Percentiles rank a stretch among this genome's conserved stretches.
Conservation (phyloP, 139 green algal species). For the Micractinium conductrix region DNA sequence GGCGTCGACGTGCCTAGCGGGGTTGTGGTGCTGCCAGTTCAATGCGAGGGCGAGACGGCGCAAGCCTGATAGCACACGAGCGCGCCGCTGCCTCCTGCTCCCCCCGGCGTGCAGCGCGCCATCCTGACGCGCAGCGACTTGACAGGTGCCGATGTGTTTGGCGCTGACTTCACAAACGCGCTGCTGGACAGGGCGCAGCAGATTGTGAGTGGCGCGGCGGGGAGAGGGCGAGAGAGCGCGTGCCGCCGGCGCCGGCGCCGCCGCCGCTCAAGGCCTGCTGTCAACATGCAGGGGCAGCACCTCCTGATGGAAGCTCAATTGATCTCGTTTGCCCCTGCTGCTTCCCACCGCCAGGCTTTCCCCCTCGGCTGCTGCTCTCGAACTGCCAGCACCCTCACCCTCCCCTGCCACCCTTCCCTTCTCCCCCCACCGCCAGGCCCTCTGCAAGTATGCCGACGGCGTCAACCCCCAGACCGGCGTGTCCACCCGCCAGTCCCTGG, state of each 20-base stretch:
- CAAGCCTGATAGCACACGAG: no score
- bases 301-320: no score
- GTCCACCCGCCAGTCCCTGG: slow-evolving; percentile 85
- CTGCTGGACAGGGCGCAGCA: slow-evolving; percentile 92
- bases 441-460: slow-evolving; percentile 90
- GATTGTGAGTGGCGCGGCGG: slow-evolving; percentile 52
- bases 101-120: slow-evolving; percentile 44
- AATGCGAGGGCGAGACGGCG: no score
- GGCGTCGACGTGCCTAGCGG: no score
- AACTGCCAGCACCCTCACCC: neutral
- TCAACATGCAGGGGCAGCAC: no score
- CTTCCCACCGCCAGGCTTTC: neutral
- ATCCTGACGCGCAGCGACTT: slow-evolving; percentile 84
- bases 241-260: neutral
- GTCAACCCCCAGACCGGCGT: slow-evolving; percentile 84
- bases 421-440: slow-evolving; percentile 40
- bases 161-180: slow-evolving; percentile 94
- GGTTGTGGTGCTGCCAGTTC: no score
- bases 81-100: neutral
- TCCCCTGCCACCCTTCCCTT: neutral
- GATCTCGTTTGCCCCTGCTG: no score
- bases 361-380: neutral
- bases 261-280: no score
- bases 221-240: neutral
- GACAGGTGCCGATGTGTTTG: slow-evolving; percentile 62